Evolutionary conservation across 345 rosid genomes (phyloP), one percentile per base, ranked within the genome.

Genomic region (Limnanthes douglasii): DNA sequence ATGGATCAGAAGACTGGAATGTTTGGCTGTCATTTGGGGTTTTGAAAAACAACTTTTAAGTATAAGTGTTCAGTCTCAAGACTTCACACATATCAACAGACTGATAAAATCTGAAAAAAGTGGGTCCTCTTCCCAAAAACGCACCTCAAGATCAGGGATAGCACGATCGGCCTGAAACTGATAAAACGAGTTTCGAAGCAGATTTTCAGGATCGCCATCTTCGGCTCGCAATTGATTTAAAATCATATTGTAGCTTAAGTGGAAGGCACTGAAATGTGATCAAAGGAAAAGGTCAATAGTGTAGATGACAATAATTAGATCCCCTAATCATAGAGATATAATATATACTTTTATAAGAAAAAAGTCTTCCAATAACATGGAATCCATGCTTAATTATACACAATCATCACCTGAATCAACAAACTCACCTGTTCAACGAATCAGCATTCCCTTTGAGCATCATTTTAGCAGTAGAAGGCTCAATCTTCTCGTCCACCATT

Each of bases 361-460:
- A 24, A 25, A n/a, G n/a, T n/a, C n/a, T n/a, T n/a, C n/a, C n/a
- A 47, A 22, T 10, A 41, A 17, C 8, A 8, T 11, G 28, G 28
- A 22, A 18, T 23, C 24, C 15, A 14, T 30, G 11, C 8, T 8
- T 32, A 8, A 23, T 6, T 2, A 21, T 28, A 29, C 37, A 26
- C 7, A 12, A 13, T n/a, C 19, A 18, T 31, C 26, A 29, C 13
- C 19, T 8, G 19, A n/a, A 32, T 28, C 8, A 42, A 15, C 37
- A 57, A 6, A 47, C 34, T 14, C 75, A 86, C 98, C 98, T 84
- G 72, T 90, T 84, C 74, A 90, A 69, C 61, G 86, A 56, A 66
- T 90, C 98, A 46, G 96, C 94, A 55, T 70, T 72, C 59, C 96
- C 98, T 70, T 84, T 84, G 39, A 90, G 75, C 93, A 84, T 80